These are phyloP conservation scores for Phytophthora sp. DNA, from an alignment of 352 stramenopile species.

Conservation along the genomic window DNA sequence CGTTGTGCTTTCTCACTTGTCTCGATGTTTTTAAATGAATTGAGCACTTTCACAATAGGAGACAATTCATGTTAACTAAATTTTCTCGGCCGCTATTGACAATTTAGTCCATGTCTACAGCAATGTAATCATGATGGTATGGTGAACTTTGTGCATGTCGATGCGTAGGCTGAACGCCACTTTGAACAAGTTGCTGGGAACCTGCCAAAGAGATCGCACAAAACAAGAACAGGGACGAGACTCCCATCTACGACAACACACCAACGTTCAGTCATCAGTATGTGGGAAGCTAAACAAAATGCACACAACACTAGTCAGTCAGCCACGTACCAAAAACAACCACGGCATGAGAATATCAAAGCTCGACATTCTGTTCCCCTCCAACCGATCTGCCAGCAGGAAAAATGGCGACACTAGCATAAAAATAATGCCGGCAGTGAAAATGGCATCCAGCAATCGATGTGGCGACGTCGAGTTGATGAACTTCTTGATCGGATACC, in stretches of 20 bases:
- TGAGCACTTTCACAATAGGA: no score
- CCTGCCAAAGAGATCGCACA: slow-evolving; percentile 71
- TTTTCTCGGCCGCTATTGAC: not conserved
- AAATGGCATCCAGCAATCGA: slow-evolving; percentile 51
- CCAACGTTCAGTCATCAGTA: slow-evolving; percentile 13
- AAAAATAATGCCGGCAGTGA: slow-evolving; percentile 49
- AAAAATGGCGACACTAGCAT: slow-evolving; percentile 74
- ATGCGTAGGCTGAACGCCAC: slow-evolving; percentile 34
- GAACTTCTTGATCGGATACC: slow-evolving; percentile 58
- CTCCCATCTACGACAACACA: slow-evolving; percentile 47
- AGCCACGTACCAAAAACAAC: slow-evolving; percentile 71
- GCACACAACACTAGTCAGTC: no score
- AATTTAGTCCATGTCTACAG: slow-evolving; percentile 51
- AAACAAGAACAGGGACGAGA: slow-evolving; percentile 69
- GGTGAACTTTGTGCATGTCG: slow-evolving; percentile 40
- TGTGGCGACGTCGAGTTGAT: slow-evolving; percentile 46
- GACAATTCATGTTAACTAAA: no score
- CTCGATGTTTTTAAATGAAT: not conserved
- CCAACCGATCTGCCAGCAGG: slow-evolving; percentile 62
- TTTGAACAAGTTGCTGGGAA: slow-evolving; percentile 41
- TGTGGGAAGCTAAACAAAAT: no score
- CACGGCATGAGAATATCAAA: slow-evolving; percentile 81
- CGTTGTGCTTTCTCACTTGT: not conserved
- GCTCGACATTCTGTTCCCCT: slow-evolving; percentile 65
- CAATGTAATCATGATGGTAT: slow-evolving; percentile 60